These are phyloP conservation scores for Pseudogymnoascus sp. DNA, from an alignment of 2,329 filamentous ascomycete genomes.

Conservation along the genomic window DNA sequence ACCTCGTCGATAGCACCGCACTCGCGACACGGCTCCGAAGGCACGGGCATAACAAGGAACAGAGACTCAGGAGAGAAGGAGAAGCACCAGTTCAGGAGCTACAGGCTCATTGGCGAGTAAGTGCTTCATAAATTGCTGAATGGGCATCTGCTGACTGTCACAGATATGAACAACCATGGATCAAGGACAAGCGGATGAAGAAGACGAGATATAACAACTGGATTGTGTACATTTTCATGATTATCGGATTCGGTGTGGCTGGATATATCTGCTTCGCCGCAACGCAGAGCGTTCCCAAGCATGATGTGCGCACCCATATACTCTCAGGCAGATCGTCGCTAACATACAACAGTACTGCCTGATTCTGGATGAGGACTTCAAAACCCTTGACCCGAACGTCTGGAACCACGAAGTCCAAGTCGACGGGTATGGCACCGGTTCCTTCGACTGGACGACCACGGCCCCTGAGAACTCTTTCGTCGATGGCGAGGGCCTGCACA, in stretches of 20 bases:
- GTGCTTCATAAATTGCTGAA: not conserved
- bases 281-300: not conserved
- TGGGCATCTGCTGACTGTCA: not conserved
- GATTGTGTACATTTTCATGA: conserved; percentile 27
- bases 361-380: conserved; percentile 43
- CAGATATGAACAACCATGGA: conserved; percentile 33
- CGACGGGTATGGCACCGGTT: conserved; percentile 34
- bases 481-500: conserved; percentile 42
- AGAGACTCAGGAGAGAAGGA: not conserved
- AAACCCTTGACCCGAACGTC: conserved; percentile 33
- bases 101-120: conserved; percentile 26
- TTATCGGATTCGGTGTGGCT: conserved; percentile 29
- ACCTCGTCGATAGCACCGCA: conserved; percentile 8
- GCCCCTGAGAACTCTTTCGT: conserved; percentile 40
- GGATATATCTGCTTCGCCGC: conserved; percentile 29
- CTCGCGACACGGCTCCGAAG: not conserved
- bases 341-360: conserved; percentile 37
- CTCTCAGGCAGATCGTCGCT: not conserved
- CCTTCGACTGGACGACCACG: conserved; percentile 47
- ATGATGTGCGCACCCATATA: not conserved
- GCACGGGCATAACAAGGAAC: not conserved
- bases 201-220: conserved; percentile 31
- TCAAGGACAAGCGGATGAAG: conserved; percentile 27
- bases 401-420: conserved; percentile 44
- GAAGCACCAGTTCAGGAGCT: conserved; percentile 36